Conservation (phyloP, 2,329 filamentous ascomycete species). For the Aspergillus neotritici region DNA sequence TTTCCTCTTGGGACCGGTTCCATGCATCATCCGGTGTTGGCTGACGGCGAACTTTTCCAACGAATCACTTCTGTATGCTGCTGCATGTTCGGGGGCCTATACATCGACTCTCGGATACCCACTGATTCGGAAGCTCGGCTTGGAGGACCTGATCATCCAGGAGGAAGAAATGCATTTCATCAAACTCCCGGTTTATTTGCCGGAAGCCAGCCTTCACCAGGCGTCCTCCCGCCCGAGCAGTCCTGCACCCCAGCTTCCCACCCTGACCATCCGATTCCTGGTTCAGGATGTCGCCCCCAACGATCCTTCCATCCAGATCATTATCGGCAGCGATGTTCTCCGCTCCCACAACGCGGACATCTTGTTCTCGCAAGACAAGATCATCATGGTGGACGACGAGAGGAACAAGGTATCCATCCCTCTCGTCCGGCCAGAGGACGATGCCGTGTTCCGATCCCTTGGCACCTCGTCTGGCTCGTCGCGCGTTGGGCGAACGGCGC, state of each 20-base stretch:
- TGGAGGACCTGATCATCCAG: conserved; percentile 61
- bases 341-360: conserved; percentile 84
- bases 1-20: conserved; percentile 79
- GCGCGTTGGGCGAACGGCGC: conserved; percentile 6
- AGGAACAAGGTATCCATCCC: conserved; percentile 83
- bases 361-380: conserved; percentile 82
- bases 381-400: conserved; percentile 82
- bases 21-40: conserved; percentile 94
- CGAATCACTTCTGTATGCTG: conserved; percentile 81
- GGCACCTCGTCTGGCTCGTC: conserved; percentile 48
- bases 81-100: conserved; percentile 86
- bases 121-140: conserved; percentile 67
- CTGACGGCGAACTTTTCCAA: conserved; percentile 86
- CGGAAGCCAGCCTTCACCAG: conserved; percentile 75
- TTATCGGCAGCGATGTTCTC: conserved; percentile 83
- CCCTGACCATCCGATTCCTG: conserved; percentile 72
- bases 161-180: conserved; percentile 63
- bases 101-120: conserved; percentile 74
- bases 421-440: conserved; percentile 86
- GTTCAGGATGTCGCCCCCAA: conserved; percentile 53
- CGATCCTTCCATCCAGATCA: conserved; percentile 66
- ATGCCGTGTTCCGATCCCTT: conserved; percentile 71
- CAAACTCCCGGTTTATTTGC: conserved; percentile 77
- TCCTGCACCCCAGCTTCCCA: conserved; percentile 72
- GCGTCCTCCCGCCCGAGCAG: conserved; percentile 67